These are phyloP conservation scores for Corrigiola litoralis DNA, from an alignment of 179 eudicot genomes.

Conservation along the genomic window DNA sequence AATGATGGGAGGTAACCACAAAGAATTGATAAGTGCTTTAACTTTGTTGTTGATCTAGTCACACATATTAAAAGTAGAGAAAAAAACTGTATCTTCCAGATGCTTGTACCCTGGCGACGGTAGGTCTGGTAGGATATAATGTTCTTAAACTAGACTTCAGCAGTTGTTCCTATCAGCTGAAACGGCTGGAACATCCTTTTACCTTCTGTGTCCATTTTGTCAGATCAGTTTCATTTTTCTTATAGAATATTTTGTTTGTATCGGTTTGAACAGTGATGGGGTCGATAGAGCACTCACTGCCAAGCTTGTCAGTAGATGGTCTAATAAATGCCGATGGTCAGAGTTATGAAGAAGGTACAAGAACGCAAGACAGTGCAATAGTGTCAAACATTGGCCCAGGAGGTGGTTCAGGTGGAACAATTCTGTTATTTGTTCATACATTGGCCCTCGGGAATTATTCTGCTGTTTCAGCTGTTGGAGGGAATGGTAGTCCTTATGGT, in stretches of 20 bases:
- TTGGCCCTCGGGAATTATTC: constrained; percentile 54
- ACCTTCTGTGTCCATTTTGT: neutral
- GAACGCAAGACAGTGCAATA: constrained; percentile 20
- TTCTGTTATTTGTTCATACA: constrained; percentile 74
- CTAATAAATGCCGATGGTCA: constrained; percentile 76
- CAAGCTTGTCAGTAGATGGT: constrained; percentile 60
- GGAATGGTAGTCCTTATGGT: constrained; percentile 69
- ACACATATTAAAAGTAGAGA: too few species aligned
- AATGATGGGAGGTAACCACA: too few species aligned
- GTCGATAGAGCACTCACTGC: constrained; percentile 73
- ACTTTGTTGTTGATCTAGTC: too few species aligned
- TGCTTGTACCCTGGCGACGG: neutral
- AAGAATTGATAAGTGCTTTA: too few species aligned
- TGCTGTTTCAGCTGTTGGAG: constrained; percentile 70
- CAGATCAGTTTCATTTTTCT: neutral
- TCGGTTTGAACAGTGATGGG: constrained; percentile 77
- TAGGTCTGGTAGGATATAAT: neutral
- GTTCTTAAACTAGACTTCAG: neutral
- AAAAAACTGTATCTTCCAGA: neutral
- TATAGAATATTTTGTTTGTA: neutral
- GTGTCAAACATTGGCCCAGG: constrained; percentile 54
- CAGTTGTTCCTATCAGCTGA: too few species aligned
- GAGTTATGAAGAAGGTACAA: constrained; percentile 51
- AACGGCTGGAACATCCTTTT: neutral
- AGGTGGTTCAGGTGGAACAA: constrained; percentile 97